Conservation (phyloP, 345 rosid genomes). For the Eucalyptus coolabah region DNA sequence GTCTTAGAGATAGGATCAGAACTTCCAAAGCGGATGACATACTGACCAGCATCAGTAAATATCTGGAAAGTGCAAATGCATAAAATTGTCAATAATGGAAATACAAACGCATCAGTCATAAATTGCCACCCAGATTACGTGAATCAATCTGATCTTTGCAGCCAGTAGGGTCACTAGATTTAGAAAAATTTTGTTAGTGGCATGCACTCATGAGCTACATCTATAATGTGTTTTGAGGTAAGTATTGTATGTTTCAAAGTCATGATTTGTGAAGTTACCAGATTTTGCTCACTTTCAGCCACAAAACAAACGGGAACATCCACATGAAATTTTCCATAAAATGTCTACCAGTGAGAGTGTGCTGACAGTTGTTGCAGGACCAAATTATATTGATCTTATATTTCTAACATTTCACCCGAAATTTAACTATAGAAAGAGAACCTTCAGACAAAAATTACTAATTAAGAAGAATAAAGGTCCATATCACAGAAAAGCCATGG, state of each 20-base stretch:
- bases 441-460: background rate
- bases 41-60: slow-evolving; percentile 98
- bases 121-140: background rate
- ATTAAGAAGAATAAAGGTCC: background rate
- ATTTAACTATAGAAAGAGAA: background rate
- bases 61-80: slow-evolving; percentile 31
- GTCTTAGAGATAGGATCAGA: slow-evolving; percentile 47
- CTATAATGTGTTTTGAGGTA: background rate
- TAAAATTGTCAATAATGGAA: background rate
- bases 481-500: background rate
- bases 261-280: background rate
- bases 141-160: background rate
- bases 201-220: background rate
- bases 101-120: background rate
- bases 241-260: background rate
- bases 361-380: background rate
- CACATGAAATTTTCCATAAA: background rate
- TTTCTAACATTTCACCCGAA: background rate
- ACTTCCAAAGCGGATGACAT: slow-evolving; percentile 82
- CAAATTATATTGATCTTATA: background rate
- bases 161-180: background rate
- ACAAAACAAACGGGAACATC: background rate
- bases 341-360: background rate
- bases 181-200: background rate
- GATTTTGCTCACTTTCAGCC: background rate